Conservation (phyloP, 306 rosid species). For the Styphnolobium japonicum region DNA sequence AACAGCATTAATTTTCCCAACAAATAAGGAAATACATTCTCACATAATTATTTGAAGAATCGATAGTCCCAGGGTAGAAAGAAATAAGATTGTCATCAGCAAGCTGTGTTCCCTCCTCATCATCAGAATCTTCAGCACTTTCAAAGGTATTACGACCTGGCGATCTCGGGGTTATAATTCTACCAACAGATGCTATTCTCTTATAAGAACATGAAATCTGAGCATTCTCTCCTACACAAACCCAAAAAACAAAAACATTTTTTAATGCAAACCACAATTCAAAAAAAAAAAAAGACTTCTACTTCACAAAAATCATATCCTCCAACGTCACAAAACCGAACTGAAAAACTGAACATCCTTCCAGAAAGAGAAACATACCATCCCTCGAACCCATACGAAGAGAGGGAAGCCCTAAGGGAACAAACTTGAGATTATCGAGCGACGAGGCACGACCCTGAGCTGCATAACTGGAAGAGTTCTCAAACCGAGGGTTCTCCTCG, state of each 20-base stretch:
- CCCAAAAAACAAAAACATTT: slow-evolving; percentile 10
- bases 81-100: slow-evolving; percentile 40
- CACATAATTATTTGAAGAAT: slow-evolving; percentile 33
- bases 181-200: slow-evolving; percentile 53
- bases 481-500: slow-evolving; percentile 24
- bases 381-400: slow-evolving; percentile 35
- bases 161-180: slow-evolving; percentile 57
- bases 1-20: not conserved
- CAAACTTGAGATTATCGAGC: slow-evolving; percentile 45
- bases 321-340: too few relatives aligned
- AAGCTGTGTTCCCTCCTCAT: slow-evolving; percentile 57
- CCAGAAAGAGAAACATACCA: slow-evolving; percentile 35
- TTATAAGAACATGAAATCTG: slow-evolving; percentile 38
- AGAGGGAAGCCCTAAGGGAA: slow-evolving; percentile 55
- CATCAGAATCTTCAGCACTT: slow-evolving; percentile 63
- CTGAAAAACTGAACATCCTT: not conserved
- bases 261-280: too few relatives aligned
- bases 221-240: slow-evolving; percentile 37
- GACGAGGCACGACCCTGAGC: slow-evolving; percentile 45
- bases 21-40: slow-evolving; percentile 15
- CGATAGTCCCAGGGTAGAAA: slow-evolving; percentile 37
- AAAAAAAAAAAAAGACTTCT: not conserved
- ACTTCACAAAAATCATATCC: not conserved
- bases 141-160: slow-evolving; percentile 45
- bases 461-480: slow-evolving; percentile 11